Evolutionary conservation across 164 flowering plant genomes (phyloP), one percentile per base, ranked within the genome.

Genomic region (Berberis thunbergii): DNA sequence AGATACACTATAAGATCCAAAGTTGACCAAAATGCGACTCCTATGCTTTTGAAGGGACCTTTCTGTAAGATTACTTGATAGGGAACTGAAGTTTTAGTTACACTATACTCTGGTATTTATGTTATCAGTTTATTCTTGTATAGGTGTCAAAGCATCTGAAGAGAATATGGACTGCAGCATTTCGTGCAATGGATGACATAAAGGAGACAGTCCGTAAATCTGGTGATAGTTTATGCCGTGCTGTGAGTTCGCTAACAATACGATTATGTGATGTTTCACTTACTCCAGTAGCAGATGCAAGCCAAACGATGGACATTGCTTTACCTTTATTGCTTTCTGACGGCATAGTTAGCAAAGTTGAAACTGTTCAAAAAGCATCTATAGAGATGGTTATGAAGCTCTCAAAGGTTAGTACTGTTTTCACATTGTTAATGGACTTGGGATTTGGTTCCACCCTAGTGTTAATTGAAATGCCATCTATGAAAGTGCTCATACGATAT

Each of bases 161-260:
- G 66, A 81, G 73, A 67, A 70, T 94, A 69, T 94, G 99, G 99
- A 76, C 65, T 3, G 90, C 85, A 46, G 88, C 99, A 66, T 94
- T 89, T 62, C 96, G 97, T 54, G 94, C 96, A 58, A 91, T 94
- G 97, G 99, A 94, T 83, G 99, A 94, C 77, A 89, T 94, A 71
- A 94, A 94, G 77, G 99, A 94, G 68, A 89, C 97, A 60, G 99
- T 94, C 56, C 76, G 99, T 70, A 87, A 72, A 74, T 80, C 99
- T 68, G 99, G 97, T 54, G 97, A 91, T 59, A 88, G 88, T 66
- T 78, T 94, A 74, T 94, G 97, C 58, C 96, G 96, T 62, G 74
- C 90, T 62, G 66, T 91, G 43, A 80, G 82, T 62, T 81, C 97
- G 13, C 75, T 94, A 49, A 87, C 97, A 13, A 74, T 81, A 70